Conservation (phyloP, 805 yeast species). For the Saccharomycodes ludwigii region DNA sequence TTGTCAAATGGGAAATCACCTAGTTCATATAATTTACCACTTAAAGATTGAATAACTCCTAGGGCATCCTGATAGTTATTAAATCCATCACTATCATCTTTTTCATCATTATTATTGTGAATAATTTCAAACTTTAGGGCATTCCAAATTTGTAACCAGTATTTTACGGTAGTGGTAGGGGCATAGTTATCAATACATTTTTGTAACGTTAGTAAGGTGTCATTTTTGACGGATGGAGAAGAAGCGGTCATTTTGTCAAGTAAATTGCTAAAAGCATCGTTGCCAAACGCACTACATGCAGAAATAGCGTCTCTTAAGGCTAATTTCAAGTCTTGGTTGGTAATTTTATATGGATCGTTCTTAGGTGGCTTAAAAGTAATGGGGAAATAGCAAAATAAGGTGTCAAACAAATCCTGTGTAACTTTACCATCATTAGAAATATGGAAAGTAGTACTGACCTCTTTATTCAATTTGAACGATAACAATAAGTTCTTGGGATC, state of each 20-base stretch:
- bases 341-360: slow-evolving; percentile 68
- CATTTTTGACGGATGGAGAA: slow-evolving; percentile 59
- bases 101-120: slow-evolving; percentile 52
- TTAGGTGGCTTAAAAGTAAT: slow-evolving; percentile 88
- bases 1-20: slow-evolving; percentile 24
- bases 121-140: slow-evolving; percentile 81
- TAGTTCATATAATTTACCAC: slow-evolving; percentile 22
- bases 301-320: slow-evolving; percentile 52
- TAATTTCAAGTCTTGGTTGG: slow-evolving; percentile 57
- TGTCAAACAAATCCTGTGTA: slow-evolving; percentile 68
- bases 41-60: slow-evolving; percentile 32
- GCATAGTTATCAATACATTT: slow-evolving; percentile 44
- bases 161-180: slow-evolving; percentile 33
- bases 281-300: slow-evolving; percentile 48
- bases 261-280: slow-evolving; percentile 64
- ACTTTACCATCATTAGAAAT: slow-evolving; percentile 27
- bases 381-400: slow-evolving; percentile 90
- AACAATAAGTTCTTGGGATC: slow-evolving; percentile 79
- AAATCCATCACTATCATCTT: slow-evolving; percentile 26
- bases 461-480: slow-evolving; percentile 47
- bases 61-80: slow-evolving; percentile 32
- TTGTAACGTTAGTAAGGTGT: slow-evolving; percentile 52
- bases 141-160: slow-evolving; percentile 75
- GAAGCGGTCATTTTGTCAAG: slow-evolving; percentile 72
- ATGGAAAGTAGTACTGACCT: slow-evolving; percentile 30